Base-by-base conservation (phyloP, 192 early-diverging fungal species). In the Tieghemiomyces parasiticus region DNA sequence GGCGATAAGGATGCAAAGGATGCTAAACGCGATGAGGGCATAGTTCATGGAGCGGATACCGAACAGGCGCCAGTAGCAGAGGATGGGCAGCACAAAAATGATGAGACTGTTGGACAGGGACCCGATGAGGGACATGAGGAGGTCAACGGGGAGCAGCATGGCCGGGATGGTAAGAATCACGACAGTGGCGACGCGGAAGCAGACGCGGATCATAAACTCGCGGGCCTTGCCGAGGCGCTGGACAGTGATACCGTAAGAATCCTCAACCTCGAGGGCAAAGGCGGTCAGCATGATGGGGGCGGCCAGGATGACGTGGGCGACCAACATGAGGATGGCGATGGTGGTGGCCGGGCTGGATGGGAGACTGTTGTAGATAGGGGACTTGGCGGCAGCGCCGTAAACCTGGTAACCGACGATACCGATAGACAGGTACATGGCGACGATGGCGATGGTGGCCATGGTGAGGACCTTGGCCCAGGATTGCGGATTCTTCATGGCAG, bases 221-320 rank as follows among this genome's bases (percentile, higher is more conserved):
- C 67, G 50, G 26, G 58, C 46, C 51, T 67, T 70, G 25, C 77
- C 71, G 29, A 72, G 31, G 28, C 67, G 56, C 55, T 69, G 63
- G 3, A 66, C 46, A 1, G 68, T 68, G 35, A 83, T 72, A 14
- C 77, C 59, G 60, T 82, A 67, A 60, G 71, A 68, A 13, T 76
- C 64, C 65, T 88, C 86, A 30, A 84, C 48, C 60, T 83, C 81
- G 24, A 86, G 62, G 35, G 83, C 70, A 26, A 87, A 79, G 6
- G 82, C 81, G 6, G 83, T 80, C n/a, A 91, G 53, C 35, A 88
- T 67, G 35, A 91, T 80, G 1, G 89, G 89, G 30, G 77, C 76
- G 0, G 89, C 89, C 14, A 91, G 74, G 19, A 91, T 67, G 1
- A 91, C 89, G 58, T 91, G 89, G 2, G 78, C 42, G 0, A 81